These are phyloP conservation scores for Helotiales sp. DNA, from an alignment of 2,329 filamentous ascomycete species.

Conservation along the genomic window DNA sequence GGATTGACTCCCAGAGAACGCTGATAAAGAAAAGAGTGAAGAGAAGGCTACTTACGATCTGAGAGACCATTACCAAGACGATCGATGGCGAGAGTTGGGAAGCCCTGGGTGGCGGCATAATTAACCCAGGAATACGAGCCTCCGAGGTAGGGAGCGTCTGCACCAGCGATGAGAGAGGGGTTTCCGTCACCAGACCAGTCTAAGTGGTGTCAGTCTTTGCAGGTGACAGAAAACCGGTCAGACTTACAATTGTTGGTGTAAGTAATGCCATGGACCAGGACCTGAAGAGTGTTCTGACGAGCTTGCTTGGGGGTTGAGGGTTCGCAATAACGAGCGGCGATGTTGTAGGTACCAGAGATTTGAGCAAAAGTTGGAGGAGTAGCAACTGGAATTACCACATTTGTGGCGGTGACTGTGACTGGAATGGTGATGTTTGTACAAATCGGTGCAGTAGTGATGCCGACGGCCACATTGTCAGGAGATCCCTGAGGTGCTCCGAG, in stretches of 20 bases:
- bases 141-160: constrained; percentile 8
- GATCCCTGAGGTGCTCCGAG: no score
- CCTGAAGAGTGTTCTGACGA: constrained; percentile 22
- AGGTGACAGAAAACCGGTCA: background rate
- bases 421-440: background rate
- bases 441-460: background rate
- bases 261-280: constrained; percentile 29
- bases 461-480: no score
- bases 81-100: constrained; percentile 32
- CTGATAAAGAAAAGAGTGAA: constrained; percentile 21
- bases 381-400: background rate
- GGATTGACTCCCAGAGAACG: background rate
- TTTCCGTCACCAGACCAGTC: constrained; percentile 22
- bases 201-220: background rate
- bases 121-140: constrained; percentile 26
- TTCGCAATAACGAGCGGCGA: constrained; percentile 25
- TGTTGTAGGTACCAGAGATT: constrained; percentile 17
- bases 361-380: background rate
- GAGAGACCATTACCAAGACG: constrained; percentile 29
- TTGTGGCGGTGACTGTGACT: background rate
- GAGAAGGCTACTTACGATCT: constrained; percentile 15
- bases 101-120: constrained; percentile 26
- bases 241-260: constrained; percentile 24
- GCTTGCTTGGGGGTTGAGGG: constrained; percentile 2
- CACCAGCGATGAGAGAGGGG: background rate